A percentile compares a stretch with the other conserved stretches of the same genome.
phyloP scores from a whole-genome alignment of 2,329 filamentous ascomycete species.

The Hortaea werneckii region DNA sequence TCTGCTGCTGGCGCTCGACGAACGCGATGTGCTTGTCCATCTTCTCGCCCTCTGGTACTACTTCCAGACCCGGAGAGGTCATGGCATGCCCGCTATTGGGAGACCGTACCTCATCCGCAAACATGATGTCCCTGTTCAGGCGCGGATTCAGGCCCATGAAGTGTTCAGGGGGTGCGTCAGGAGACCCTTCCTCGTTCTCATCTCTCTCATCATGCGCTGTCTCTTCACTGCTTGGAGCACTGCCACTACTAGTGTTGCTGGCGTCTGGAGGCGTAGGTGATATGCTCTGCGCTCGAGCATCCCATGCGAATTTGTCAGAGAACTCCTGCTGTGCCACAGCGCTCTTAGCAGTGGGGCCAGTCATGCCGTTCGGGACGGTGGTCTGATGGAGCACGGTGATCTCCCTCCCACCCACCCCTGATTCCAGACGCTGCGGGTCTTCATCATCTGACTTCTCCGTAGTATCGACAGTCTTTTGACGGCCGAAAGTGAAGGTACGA shows the following conservation, averaged over 20 bases:
- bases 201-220: conserved; percentile 2
- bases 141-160: conserved; percentile 20
- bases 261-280: conserved; percentile 29
- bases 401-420: conserved; percentile 53
- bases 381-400: conserved; percentile 57
- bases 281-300: conserved; percentile 19
- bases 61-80: conserved; percentile 32
- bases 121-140: conserved; percentile 48
- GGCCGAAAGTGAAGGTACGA: conserved; percentile 33
- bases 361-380: conserved; percentile 46
- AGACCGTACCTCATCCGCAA: conserved; percentile 52
- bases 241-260: conserved; percentile 8
- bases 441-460: conserved; percentile 24
- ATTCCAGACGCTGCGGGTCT: conserved; percentile 43
- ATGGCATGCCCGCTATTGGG: conserved; percentile 4
- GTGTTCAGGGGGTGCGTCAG: background rate
- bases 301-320: conserved; percentile 35
- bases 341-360: conserved; percentile 39
- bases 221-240: conserved; percentile 4
- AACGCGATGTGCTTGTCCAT: conserved; percentile 73
- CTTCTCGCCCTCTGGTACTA: conserved; percentile 45
- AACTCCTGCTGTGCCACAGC: conserved; percentile 24
- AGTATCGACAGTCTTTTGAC: conserved; percentile 11
- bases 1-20: conserved; percentile 68
- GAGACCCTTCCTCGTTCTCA: background rate